Evolutionary conservation across 805 yeast species (phyloP).

Genomic region (Candida methanosorbosa): DNA sequence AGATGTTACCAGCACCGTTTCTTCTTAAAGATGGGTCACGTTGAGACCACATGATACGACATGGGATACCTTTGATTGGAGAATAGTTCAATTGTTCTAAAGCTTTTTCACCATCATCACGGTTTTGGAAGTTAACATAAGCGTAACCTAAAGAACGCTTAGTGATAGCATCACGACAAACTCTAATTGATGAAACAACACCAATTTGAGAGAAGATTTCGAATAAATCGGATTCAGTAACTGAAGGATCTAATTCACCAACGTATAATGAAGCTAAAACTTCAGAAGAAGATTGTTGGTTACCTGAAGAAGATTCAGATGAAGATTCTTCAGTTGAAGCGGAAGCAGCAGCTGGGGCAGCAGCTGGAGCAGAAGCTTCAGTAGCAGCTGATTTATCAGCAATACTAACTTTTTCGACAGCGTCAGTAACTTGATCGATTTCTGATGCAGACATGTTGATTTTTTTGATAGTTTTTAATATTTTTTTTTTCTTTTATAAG

Average conservation of each 20-base stretch:
- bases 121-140: conserved; percentile 89
- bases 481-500: conserved; percentile 13
- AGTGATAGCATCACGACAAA: conserved; percentile 97
- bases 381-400: conserved; percentile 20
- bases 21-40: conserved; percentile 95
- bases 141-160: conserved; percentile 97
- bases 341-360: conserved; percentile 25
- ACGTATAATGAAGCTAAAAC: conserved; percentile 85
- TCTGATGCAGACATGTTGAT: conserved; percentile 24
- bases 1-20: conserved; percentile 93
- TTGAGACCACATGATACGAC: conserved; percentile 99
- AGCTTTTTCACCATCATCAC: conserved; percentile 88
- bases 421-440: conserved; percentile 24
- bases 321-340: conserved; percentile 24
- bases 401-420: conserved; percentile 25
- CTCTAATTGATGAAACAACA: conserved; percentile 93
- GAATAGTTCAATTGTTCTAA: conserved; percentile 93
- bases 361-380: conserved; percentile 19
- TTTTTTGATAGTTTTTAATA: conserved; percentile 9
- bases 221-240: conserved; percentile 89
- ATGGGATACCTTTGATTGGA: conserved; percentile 88
- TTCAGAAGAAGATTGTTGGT: conserved; percentile 37
- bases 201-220: conserved; percentile 94
- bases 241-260: conserved; percentile 90
- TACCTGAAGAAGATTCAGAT: conserved; percentile 25